Base-by-base conservation (phyloP, 495 filamentous ascomycete species). In the Terfezia claveryi region DNA sequence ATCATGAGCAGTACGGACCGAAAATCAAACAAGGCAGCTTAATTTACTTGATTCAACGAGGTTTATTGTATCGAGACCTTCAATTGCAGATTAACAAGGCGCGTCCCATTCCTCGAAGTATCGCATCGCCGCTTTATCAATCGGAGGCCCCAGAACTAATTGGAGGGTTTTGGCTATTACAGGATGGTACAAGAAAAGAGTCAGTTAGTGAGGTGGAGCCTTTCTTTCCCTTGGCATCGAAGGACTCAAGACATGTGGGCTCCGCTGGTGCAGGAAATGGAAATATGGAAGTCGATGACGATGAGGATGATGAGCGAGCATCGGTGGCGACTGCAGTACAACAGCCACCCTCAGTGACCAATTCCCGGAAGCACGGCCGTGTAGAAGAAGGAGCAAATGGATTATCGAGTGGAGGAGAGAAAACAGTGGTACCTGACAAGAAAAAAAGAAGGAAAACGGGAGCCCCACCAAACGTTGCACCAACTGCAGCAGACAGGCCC, bases 61-160 rank as follows among this genome's bases (percentile, higher is more conserved):
- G 63, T 41, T 41, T 65, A 36, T 57, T 60, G 50, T 65, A 65
- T 60, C 37, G 62, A 57, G 63, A 65, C 53, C 58, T 61, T 23
- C 59, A 57, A 51, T 54, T 59, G 54, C 63, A 63, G 53, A 57
- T 65, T 52, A 64, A 65, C 58, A 62, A 62, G 60, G 60, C 60
- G 61, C 56, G 60, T 62, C 56, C 54, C 54, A 49, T 53, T 50
- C 50, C 38, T 60, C 56, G 55, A 57, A 57, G 54, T 61, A 38
- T 14, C n/a, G 58, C 52, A 59, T 44, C 11, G 53, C 37, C 23
- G 14, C 20, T 20, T 50, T 62, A 62, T 62, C 54, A 59, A 58
- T 55, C 59, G 55, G 57, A 59, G 54, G 38, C 57, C 49, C 46
- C 41, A 51, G 55, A 38, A 59, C 60, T 62, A 59, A 62, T 59